Evolutionary conservation across 805 yeast genomes (phyloP), one percentile per base, ranked within the genome.

Genomic region (Cyberlindnera petersonii): DNA sequence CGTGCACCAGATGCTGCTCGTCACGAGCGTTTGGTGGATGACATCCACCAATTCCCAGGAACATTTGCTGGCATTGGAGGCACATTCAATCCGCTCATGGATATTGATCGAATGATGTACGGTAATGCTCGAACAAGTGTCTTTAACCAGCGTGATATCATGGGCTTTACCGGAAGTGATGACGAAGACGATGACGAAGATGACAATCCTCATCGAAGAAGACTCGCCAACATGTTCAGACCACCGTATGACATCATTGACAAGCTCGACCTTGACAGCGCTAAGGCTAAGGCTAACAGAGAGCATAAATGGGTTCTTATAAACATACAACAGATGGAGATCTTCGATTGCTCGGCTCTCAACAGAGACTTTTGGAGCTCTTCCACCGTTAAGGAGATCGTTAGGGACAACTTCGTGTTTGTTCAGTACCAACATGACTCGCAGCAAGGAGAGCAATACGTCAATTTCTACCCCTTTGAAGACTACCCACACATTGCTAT

Each of bases 301-400:
- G 71, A 68, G 42, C 67, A 75, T 37, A 86, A 82, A 61, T 89
- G 97, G 96, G 72, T 93, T 7, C 64, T 93, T 51, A 72, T 93
- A 18, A 93, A 93, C 58, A 77, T 93, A 35, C 98, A 93, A 60
- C 95, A 91, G 53, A 66, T 78, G 19, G 68, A 84, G 1, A 93
- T 86, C 55, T 93, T 93, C 56, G 77, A 77, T 49, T 89, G 97
- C 55, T 98, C 91, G 58, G 80, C 84, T 23, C 64, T 93, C 38
- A 93, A 93, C 60, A 74, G 99, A 44, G 99, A 93, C 61, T 78
- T 93, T 46, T 93, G 98, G 98, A 77, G 93, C 14, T 72, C 82
- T 33, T 47, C 61, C 11, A 70, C 71, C 3, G 71, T 93, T 16
- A 88, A 86, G 57, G 73, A 71, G 14, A 50, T 77, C 2, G 80